Evolutionary conservation across 768 basidiomycete genomes (phyloP), one percentile per base, ranked within the genome.

Genomic region (Pulveroboletus frians): DNA sequence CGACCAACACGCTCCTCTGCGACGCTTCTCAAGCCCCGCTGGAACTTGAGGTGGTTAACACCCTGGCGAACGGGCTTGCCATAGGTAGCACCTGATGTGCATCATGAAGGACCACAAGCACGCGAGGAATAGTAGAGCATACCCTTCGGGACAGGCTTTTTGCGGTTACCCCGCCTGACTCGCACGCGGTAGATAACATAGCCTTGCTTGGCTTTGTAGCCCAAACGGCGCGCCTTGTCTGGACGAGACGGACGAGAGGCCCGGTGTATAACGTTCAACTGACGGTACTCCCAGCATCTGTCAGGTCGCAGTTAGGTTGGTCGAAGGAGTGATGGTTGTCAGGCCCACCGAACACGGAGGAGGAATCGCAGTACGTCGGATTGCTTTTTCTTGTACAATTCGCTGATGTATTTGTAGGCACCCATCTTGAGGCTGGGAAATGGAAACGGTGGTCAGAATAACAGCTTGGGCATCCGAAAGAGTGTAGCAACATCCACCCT

Each of bases 191-290:
- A 99, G 75, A 99, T 73, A 57, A 98, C 87, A 69, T 92, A 99
- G 63, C 96, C 96, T 74, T 99, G 96, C 82, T 99, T 99, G 70
- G 96, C 93, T 78, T 97, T 99, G 85, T 98, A 99, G 42, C 96
- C 96, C 54, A 99, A 78, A 58, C 94, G 86, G 69, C 96, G 89
- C 55, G 96, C 96, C 79, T 97, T 99, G 79, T 99, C 96, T 47
- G 96, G 96, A 66, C 96, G 89, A 40, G 95, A 97, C 40, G 96
- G 95, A 54, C 95, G 90, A 56, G 94, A 93, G 39, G 94, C 95
- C 62, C 96, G 89, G 78, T 98, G 95, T 68, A 97, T 90, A 59
- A 99, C 92, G 63, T 96, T 92, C 65, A 98, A 75, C 71, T 99
- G 96, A 59, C 96, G 89, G 77, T 93, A 96, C 68, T 97, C 94